Base-by-base conservation (phyloP, 371 early-diverging fungal genomes). In the Mucor saturninus region DNA sequence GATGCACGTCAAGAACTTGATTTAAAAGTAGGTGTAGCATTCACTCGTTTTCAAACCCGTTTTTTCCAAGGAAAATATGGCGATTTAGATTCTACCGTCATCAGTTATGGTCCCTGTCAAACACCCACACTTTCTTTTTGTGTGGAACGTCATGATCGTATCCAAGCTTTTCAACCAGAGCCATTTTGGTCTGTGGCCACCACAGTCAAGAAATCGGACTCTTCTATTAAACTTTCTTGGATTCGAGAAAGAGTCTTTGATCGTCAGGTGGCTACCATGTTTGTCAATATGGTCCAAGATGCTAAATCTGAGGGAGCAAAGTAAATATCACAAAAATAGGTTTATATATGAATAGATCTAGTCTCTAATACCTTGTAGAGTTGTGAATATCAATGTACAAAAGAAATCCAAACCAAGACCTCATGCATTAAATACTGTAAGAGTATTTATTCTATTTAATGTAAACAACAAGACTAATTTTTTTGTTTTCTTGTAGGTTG, bases 1-100 rank as follows among this genome's bases (percentile, higher is more conserved):
- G 89, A 86, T 69, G 83, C 86, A 13, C 71, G 91, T 35, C 87
- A 88, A 56, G 91, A 91, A 61, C 66, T 91, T 7, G 91, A 91
- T 83, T 69, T 91, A 32, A 79, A 87, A 68, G 88, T 88, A 7
- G 90, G 89, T 13, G 78, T 83, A 2, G 78, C 87, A 9, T 84
- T 91, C 62, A 91, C 89, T 7, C 74, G 89, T 26, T 80, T 80
- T 40, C 80, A 83, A 55, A 83, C 80, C 0, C 63, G 76, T 10
- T 83, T 77, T 29, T 83, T 83, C 43, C 83, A 79, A 63, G 80
- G 79, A 29, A 84, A 81, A 63, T 84, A 81, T 51, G 84, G 83
- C 7, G 70, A 84, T 43, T 55, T 85, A 28, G 83, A 85, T 54
- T 75, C 79, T 10, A 73, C 73, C 1, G 74, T 90, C n/a, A 79